Percentiles rank a stretch among this genome's conserved stretches.
phyloP scores from a whole-genome alignment of 176 grass and related monocot genomes.

The Rhynchospora breviuscula region DNA sequence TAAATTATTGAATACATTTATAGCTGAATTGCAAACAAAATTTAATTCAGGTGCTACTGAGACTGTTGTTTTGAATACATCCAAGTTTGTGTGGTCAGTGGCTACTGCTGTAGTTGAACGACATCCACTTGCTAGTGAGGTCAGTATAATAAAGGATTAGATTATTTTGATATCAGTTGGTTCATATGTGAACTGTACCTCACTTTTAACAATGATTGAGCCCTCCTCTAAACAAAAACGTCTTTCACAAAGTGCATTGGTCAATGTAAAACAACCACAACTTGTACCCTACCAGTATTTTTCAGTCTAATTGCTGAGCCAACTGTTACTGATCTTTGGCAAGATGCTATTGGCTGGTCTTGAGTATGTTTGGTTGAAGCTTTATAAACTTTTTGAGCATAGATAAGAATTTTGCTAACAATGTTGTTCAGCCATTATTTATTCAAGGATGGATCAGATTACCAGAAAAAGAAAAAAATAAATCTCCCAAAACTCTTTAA shows the following conservation, averaged over 20 bases:
- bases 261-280: background rate
- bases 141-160: constrained; percentile 20
- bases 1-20: constrained; percentile 5
- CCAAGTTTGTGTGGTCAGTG: constrained; percentile 88
- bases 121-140: constrained; percentile 94
- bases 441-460: background rate
- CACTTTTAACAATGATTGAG: background rate
- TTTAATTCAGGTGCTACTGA: constrained; percentile 60
- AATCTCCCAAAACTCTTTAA: constrained; percentile 2
- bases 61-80: constrained; percentile 72
- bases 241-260: background rate
- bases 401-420: background rate
- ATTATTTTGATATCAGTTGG: background rate
- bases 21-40: constrained; percentile 21
- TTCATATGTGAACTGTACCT: background rate
- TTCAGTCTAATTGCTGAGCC: background rate
- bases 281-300: background rate
- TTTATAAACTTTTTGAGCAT: background rate
- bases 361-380: background rate
- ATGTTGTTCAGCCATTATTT: background rate
- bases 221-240: background rate
- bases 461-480: background rate
- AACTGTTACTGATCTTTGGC: background rate
- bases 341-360: background rate
- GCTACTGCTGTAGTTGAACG: constrained; percentile 51